Evolutionary conservation across 331 rosid genomes (phyloP), one percentile per base, ranked within the genome.

Genomic region (Malus hybrid): DNA sequence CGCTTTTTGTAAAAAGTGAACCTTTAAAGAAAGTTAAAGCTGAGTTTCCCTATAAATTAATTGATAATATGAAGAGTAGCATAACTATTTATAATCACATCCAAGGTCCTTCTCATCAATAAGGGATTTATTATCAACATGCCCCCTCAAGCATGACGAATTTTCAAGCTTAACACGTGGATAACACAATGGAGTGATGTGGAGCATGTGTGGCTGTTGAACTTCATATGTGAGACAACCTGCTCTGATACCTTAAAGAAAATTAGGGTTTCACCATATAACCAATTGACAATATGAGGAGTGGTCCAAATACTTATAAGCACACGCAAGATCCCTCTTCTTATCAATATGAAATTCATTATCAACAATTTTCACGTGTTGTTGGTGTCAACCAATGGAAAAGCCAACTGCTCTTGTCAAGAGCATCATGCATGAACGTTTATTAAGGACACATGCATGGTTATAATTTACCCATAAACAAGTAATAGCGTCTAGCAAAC

Each of bases 1-100:
- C 65, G 72, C 86, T 82, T 85, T 82, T 80, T 42, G 55, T 6
- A 72, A 83, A 87, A 90, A 79, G 89, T 83, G 86, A 73, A 56
- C 15, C 77, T 66, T 63, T 42, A 1, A 42, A 39, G 46, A 42
- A 42, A 42, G 48, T 10, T 42, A 42, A 42, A 42, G 48, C 1
- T 42, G 14, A 0, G 5, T 42, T 42, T 42, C 0, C 0, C 0
- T 0, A 1, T 10, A 42, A 42, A 42, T 0, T 14, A 42, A 42
- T 1, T 42, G 5, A 0, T 0, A 42, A 42, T 42, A 10, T 10
- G 14, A 42, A 42, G 0, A 42, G 0, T 42, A 42, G 1, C 0
- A 0, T 10, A 42, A 42, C 5, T 42, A 42, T 42, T 42, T 42
- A 42, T 42, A 42, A 1, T 4, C 5, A 42, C 5, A 10, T 42